Evolutionary conservation across 2,329 filamentous ascomycete genomes (phyloP), one percentile per base, ranked within the genome.

Genomic region (Cladophialophora chaetospira): DNA sequence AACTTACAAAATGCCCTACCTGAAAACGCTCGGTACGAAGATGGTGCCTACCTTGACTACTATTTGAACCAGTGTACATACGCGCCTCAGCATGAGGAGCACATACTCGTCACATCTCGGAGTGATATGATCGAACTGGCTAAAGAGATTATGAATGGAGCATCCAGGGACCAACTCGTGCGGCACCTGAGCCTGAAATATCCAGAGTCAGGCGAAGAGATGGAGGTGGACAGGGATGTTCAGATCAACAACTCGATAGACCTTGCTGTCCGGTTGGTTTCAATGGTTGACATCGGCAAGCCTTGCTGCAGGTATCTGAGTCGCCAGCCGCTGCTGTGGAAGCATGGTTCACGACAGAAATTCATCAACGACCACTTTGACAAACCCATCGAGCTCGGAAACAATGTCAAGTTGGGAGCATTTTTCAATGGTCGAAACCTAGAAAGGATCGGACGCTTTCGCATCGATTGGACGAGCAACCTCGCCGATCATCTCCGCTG

Each of bases 241-340:
- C 10, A 13, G 19, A 10, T 53, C n/a, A 44, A 53, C 8, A 19
- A 19, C 13, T 36, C 42, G 19, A 26, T 53, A 10, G 36, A 46
- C 26, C 51, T 53, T 45, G 19, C 51, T 8, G 40, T 42, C 10
- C 28, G 40, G 29, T 42, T 53, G 10, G 26, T 53, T 6, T 33
- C 42, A 21, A 53, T 53, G 51, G 29, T 46, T 17, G 29, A 33
- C 21, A 38, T 38, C 17, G 23, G 21, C 9, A 26, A 5, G 3
- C 33, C 25, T n/a, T 31, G 17, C 10, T 38, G 35, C 17, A 33
- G 19, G 9, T 35, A 9, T 26, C 25, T 17, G 4, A 9, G 42
- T 9, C 19, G 51, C 9, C n/a, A n/a, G 28, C 25, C 44, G 15
- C 15, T 33, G 26, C 25, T 15, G 11, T 28, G 25, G 15, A 5